Percentiles rank a stretch among this genome's conserved stretches.
These are phyloP conservation scores for Hypoxylon sp. DNA, from an alignment of 2,329 filamentous ascomycete species.

Conservation along the genomic window DNA sequence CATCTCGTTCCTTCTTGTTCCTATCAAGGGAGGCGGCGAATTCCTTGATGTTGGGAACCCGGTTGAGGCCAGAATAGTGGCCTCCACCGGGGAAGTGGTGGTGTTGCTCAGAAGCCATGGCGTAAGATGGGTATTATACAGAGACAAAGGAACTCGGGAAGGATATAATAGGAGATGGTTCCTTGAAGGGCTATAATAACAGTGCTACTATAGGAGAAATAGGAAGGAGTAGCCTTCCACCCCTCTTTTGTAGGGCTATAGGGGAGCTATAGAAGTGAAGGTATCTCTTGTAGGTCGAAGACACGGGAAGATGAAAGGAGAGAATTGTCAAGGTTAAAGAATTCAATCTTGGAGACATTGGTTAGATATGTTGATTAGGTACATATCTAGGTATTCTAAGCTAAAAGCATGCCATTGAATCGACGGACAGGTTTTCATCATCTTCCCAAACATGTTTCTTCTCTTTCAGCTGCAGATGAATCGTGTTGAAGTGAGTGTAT, in stretches of 20 bases:
- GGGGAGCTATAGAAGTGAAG: conserved; percentile 13
- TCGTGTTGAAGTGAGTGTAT: conserved; percentile 36
- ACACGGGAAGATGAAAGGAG: neutral
- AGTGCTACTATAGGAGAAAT: conserved; percentile 10
- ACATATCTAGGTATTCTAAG: conserved; percentile 27
- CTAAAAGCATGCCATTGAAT: conserved; percentile 5
- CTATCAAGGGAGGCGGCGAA: conserved; percentile 84
- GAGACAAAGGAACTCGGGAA: neutral
- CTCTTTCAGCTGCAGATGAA: conserved; percentile 41
- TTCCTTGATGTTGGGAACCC: conserved; percentile 88
- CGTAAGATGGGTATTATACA: conserved; percentile 17
- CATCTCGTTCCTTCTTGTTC: conserved; percentile 83
- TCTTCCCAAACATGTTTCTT: conserved; percentile 30
- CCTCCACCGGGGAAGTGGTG: conserved; percentile 49
- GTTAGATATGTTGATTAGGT: conserved; percentile 21
- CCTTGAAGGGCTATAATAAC: conserved; percentile 10
- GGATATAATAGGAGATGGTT: conserved; percentile 3
- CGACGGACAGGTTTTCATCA: conserved; percentile 39
- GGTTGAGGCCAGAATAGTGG: conserved; percentile 87
- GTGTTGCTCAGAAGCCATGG: conserved; percentile 52
- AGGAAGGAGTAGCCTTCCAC: conserved; percentile 11
- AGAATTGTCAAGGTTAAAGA: conserved; percentile 1
- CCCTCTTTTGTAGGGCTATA: conserved; percentile 3
- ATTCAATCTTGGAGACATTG: conserved; percentile 15
- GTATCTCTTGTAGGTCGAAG: neutral